phyloP scores from a whole-genome alignment of 1,284 basidiomycete species.

The Tilletia indica region DNA sequence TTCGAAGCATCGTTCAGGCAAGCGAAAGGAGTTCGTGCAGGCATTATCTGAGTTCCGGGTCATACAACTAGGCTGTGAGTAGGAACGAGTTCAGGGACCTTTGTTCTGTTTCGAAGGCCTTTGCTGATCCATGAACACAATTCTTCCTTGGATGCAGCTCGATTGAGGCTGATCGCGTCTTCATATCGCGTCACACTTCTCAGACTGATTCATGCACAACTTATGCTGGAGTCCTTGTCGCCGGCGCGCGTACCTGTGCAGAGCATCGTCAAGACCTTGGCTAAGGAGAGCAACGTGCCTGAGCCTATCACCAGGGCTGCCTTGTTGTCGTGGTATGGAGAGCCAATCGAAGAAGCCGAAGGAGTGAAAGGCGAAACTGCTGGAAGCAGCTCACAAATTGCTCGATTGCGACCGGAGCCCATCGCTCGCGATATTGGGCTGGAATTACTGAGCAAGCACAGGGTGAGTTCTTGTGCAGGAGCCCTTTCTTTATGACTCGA shows the following conservation, averaged over 20 bases:
- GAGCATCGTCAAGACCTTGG: constrained; percentile 31
- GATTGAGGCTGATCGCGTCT: constrained; percentile 39
- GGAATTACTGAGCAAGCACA: constrained; percentile 27
- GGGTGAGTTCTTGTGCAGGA: not conserved
- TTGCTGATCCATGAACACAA: not conserved
- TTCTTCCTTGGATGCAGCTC: constrained; percentile 20
- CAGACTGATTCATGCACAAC: constrained; percentile 36
- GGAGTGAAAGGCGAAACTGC: not conserved
- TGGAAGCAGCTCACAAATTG: no score
- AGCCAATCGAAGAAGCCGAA: not conserved
- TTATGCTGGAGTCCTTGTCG: constrained; percentile 42
- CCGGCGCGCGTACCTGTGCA: constrained; percentile 35
- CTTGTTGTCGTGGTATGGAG: constrained; percentile 44
- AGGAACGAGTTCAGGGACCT: not conserved
- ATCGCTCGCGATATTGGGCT: constrained; percentile 40
- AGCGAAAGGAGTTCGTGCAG: constrained; percentile 39
- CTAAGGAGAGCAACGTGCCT: constrained; percentile 25
- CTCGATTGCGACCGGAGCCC: no score
- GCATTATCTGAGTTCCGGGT: constrained; percentile 38
- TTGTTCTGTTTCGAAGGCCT: not conserved
- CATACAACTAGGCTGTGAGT: constrained; percentile 42
- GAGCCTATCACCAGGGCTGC: constrained; percentile 35
- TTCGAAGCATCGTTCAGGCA: constrained; percentile 48
- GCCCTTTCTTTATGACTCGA: no score
- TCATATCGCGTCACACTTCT: constrained; percentile 31